A percentile compares a stretch with the other conserved stretches of the same genome.
Evolutionary conservation across 2,329 filamentous ascomycete genomes (phyloP).

Genomic region (Talaromyces amestolkiae): DNA sequence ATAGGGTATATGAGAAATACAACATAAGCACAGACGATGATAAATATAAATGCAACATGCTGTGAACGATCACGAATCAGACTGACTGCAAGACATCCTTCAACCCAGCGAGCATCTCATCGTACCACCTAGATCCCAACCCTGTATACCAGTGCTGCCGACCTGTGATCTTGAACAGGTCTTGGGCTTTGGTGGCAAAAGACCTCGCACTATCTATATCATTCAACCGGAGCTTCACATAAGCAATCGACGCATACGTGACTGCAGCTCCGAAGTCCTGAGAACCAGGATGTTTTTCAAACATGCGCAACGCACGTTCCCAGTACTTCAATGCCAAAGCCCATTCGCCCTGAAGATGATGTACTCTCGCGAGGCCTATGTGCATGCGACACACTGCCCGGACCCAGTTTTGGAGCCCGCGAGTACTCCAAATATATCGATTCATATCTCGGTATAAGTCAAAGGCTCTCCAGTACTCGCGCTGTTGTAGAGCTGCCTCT

Average conservation of each 20-base stretch:
- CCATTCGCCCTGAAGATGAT: conserved; percentile 10
- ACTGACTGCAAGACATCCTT: background rate
- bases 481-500: conserved; percentile 12
- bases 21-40: background rate
- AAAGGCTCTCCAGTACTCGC: conserved; percentile 11
- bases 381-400: conserved; percentile 8
- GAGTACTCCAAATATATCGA: background rate
- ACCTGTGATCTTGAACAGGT: conserved; percentile 3
- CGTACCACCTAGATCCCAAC: conserved; percentile 7
- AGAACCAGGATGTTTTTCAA: conserved; percentile 2
- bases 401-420: background rate
- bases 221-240: background rate
- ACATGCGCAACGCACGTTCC: conserved; percentile 11
- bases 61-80: background rate
- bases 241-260: conserved; percentile 5
- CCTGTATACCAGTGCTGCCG: conserved; percentile 1
- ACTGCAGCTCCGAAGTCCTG: conserved; percentile 7
- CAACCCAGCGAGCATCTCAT: background rate
- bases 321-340: conserved; percentile 4
- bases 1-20: background rate
- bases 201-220: background rate
- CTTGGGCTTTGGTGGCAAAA: background rate
- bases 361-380: conserved; percentile 9
- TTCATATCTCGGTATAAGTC: conserved; percentile 10
- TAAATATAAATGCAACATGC: background rate